Base-by-base conservation (phyloP, 2,329 filamentous ascomycete genomes). In the Colletotrichum sp. region DNA sequence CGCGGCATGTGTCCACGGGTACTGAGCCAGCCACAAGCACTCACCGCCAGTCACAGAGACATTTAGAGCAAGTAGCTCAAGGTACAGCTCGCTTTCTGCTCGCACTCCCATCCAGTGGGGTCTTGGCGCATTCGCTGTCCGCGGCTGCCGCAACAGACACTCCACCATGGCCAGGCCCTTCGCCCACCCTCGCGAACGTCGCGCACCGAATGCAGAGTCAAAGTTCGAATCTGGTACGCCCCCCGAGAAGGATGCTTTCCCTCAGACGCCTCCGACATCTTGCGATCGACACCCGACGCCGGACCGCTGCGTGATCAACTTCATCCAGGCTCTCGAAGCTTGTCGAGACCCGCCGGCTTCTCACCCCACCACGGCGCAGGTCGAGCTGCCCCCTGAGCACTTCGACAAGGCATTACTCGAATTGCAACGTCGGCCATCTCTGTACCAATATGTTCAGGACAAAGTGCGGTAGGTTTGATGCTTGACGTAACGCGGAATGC, bases 21-120 rank as follows among this genome's bases (percentile, higher is more conserved):
- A 32, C 30, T 32, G 10, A 13, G 32, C 34, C 34, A 1, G 34
- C 34, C 34, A 36, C 34, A 36, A 36, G 34, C 34, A 36, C 34
- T 36, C 34, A 36, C 13, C 13, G 6, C 34, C 34, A 36, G 34
- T 0, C 34, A 36, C 34, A 36, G 34, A 15, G 0, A 15, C 34
- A 7, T 0, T 0, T 1, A 36, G 34, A 36, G 34, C 34, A 36
- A 0, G 34, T 15, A 0, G 0, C 13, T 15, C 13, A 7, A 36
- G 34, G 34, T 36, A 15, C 34, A 36, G 34, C 34, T 0, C 34
- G 13, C 34, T 36, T 36, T 36, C 34, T 36, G 13, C 34, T 36
- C 34, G 34, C 2, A 36, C 34, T 15, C 34, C 34, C 6, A 36
- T 36, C 34, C 34, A 36, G 13, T 36, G 34, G 34, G 34, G 34